Conservation (phyloP, 1,284 basidiomycete species). For the Xerocomus minutiporus region DNA sequence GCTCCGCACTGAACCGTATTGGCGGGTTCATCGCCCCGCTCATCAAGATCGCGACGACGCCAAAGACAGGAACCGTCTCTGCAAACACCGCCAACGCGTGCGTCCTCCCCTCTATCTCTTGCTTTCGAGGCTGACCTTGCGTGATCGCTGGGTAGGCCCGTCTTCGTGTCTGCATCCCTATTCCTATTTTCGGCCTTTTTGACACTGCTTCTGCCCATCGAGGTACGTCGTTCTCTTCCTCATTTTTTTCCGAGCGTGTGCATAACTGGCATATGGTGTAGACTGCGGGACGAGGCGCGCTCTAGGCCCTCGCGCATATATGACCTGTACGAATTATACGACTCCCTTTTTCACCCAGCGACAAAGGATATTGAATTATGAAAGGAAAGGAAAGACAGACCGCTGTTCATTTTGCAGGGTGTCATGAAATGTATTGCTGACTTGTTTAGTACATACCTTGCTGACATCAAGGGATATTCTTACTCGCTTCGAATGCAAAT, state of each 20-base stretch:
- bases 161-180: conserved; percentile 54
- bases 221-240: conserved; percentile 35
- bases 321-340: background rate
- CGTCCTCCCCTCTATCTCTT: conserved; percentile 1
- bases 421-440: too few relatives aligned
- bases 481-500: too few relatives aligned
- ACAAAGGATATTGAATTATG: too few relatives aligned
- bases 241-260: background rate
- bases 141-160: conserved; percentile 36
- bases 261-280: background rate
- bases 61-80: conserved; percentile 26
- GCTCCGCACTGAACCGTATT: conserved; percentile 50
- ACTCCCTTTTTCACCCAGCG: too few relatives aligned
- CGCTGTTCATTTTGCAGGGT: too few relatives aligned
- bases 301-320: background rate
- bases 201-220: conserved; percentile 53
- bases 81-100: conserved; percentile 40
- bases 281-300: conserved; percentile 24
- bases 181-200: conserved; percentile 47
- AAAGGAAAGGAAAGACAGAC: too few relatives aligned
- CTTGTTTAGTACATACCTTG: too few relatives aligned
- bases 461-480: too few relatives aligned
- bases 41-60: conserved; percentile 47
- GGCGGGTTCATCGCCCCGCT: conserved; percentile 53
- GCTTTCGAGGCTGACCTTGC: background rate